phyloP scores from a whole-genome alignment of 176 grass and related monocot species.

The Thalia dealbata region DNA sequence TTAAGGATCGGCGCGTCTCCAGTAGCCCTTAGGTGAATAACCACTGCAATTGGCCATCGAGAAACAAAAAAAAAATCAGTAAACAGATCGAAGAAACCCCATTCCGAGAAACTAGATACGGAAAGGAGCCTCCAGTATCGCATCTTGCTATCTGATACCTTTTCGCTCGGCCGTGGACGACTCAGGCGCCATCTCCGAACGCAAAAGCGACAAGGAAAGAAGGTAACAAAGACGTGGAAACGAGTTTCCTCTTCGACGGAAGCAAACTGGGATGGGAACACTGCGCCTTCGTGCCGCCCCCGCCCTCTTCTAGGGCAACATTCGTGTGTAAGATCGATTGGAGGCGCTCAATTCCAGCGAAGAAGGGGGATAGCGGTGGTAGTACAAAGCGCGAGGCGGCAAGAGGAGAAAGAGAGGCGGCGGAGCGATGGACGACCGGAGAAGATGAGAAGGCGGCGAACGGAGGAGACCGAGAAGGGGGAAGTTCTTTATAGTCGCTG shows the following conservation, averaged over 20 bases:
- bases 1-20: conserved; percentile 71
- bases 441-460: too few relatives aligned
- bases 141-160: background rate
- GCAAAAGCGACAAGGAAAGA: background rate
- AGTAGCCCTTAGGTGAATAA: conserved; percentile 64
- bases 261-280: background rate
- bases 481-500: too few relatives aligned
- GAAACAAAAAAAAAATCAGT: background rate
- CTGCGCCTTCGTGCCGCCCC: background rate
- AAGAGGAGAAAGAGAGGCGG: too few relatives aligned
- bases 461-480: too few relatives aligned
- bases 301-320: too few relatives aligned
- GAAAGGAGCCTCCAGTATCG: background rate
- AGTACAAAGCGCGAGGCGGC: too few relatives aligned
- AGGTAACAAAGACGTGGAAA: background rate
- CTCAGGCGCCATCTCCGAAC: conserved; percentile 4
- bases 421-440: too few relatives aligned
- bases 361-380: too few relatives aligned
- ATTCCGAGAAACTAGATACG: background rate
- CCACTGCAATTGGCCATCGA: conserved; percentile 30
- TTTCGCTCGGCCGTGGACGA: conserved; percentile 21
- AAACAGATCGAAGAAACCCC: background rate
- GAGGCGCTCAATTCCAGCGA: too few relatives aligned
- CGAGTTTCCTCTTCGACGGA: background rate
- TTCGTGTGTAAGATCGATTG: too few relatives aligned